Base-by-base conservation (phyloP, 1,284 basidiomycete genomes). In the Cutaneotrichosporon daszewskae region DNA sequence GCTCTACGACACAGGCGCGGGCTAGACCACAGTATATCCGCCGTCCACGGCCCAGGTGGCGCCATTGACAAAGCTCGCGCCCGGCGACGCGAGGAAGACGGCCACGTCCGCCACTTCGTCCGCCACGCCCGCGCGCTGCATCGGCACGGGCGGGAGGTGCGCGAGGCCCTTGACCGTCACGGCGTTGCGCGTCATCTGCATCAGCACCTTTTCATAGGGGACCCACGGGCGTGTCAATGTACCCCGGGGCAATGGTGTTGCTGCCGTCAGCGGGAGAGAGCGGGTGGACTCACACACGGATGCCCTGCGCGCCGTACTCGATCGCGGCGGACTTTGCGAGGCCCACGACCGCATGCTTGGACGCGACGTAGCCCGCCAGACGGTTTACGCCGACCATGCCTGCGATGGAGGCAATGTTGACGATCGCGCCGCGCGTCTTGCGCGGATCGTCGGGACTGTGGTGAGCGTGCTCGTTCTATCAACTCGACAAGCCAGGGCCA, bases 91-190 rank as follows among this genome's bases (percentile, higher is more conserved):
- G 27, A 64, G 40, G 43, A 64, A 64, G 13, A 62, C 33, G 9
- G 55, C 43, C 12, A 58, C 54, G 46, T 64, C 62, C 3, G 62
- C 62, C 20, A 64, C 45, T 45, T 64, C 62, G 25, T 60, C 58
- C 4, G 55, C 43, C n/a, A 32, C 23, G 5, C 34, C 47, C 10
- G 32, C 17, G 13, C 47, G 42, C 10, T 23, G 18, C n/a, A 34
- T 36, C 6, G 46, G 40, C 11, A 38, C 33, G 1, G 31, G 32
- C 1, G 46, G 32, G 5, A 43, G 14, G 11, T 37, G 10, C 14
- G 19, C 27, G 19, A 38, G 26, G 13, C 18, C 20, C 4, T 2
- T 2, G 2, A 9, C 19, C 8, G 31, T 20, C 26, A 5, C 6
- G 0, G 17, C 26, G n/a, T 7, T 22, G 25, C 28, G 36, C 5